Evolutionary conservation across 2,329 filamentous ascomycete genomes (phyloP), one percentile per base, ranked within the genome.

Genomic region (Trichoderma citrinoviride): DNA sequence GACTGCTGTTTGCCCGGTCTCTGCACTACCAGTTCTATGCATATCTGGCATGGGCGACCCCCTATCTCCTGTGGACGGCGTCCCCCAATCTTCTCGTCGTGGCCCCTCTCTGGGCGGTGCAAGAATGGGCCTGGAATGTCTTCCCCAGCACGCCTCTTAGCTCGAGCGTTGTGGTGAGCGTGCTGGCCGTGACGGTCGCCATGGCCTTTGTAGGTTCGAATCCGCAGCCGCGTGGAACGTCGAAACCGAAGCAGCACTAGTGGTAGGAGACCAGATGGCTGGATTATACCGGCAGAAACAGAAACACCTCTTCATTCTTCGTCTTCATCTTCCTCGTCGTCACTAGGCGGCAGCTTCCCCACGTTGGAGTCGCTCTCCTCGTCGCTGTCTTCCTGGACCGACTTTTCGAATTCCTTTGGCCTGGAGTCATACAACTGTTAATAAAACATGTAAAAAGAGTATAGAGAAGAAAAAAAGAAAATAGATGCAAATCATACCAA

Each of bases 1-100:
- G 93, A 43, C 83, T 96, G 78, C 83, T 97, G 53, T 96, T 92
- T 74, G 93, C 93, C 27, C 84, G 93, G 65, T 94, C 90, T 63
- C 83, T 97, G 71, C 93, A 97, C 80, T 97, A 97, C 81, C 93
- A 97, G 74, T 97, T 97, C 81, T 97, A 93, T 77, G 87, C 91
- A 52, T 97, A 96, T 81, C 85, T 96, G 66, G 91, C 90, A 29
- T 97, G 93, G 93, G 85, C 90, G 15, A 92, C 91, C 7, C 93
- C 93, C 0, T 96, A 91, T 75, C 81, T 97, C 68, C 84, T 97
- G 60, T 97, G 93, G 92, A 86, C 87, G 72, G 86, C 88, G 63
- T 88, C 89, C 1, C 79, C 88, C 66, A 87, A 90, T 71, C 89
- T 90, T 0, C 73, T 89, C 12, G 72, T 90, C 37, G 85, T 92